Base-by-base conservation (phyloP, 2,329 filamentous ascomycete genomes). In the Xylogone sp. region DNA sequence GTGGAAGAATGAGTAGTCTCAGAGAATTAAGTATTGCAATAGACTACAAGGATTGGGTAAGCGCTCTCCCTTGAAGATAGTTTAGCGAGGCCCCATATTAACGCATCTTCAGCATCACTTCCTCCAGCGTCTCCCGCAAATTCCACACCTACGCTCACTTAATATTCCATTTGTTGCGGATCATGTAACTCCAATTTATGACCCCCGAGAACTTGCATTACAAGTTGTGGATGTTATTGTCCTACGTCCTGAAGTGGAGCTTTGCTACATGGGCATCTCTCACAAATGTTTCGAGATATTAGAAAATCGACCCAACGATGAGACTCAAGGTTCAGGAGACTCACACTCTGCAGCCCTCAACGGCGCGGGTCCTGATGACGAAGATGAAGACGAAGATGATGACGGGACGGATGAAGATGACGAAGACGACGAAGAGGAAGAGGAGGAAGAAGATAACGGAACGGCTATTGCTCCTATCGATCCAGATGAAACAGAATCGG, bases 211-310 rank as follows among this genome's bases (percentile, higher is more conserved):
- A 64, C 75, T 91, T 24, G 88, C 87, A 0, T 73, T 89, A 55
- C 87, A 92, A 63, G 80, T 93, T 45, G 78, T 91, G 27, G 87
- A 93, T 65, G 88, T 92, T 44, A 83, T 93, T 49, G 84, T 86
- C 12, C 74, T 94, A 16, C 79, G 87, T 3, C 86, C 87, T 0
- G 87, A 92, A 59, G 80, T 92, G 21, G 83, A 86, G 62, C 75
- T 94, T 13, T 89, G 84, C 67, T 93, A 92, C 63, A 78, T 93
- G 59, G 90, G 86, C 18, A 81, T 94, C 49, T 77, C 78, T n/a
- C 75, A 74, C 42, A 92, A 91, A 67, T 94, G 90, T 68, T 94
- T 88, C 62, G 89, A 94, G 66, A 87, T 94, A 27, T 69, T 91
- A 7, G 89, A 94, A 66, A 77, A 76, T 47, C 72, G 76, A 45